These are phyloP conservation scores for Eucalyptus melliodora DNA, from an alignment of 345 rosid species.

Conservation along the genomic window DNA sequence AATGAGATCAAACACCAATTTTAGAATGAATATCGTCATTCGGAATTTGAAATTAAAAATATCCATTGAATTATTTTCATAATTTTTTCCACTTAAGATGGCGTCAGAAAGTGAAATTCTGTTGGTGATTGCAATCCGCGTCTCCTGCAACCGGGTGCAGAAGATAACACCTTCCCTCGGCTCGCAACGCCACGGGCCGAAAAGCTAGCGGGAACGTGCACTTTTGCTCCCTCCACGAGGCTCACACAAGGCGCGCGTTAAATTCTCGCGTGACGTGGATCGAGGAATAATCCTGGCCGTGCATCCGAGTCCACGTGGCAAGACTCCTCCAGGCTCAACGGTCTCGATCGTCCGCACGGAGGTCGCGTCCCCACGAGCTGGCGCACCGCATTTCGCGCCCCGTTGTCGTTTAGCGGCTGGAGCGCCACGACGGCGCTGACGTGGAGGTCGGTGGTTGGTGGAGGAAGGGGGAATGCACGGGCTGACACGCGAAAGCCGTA, in stretches of 20 bases:
- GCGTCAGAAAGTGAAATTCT: not conserved
- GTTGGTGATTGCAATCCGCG: not conserved
- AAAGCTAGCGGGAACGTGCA: not conserved
- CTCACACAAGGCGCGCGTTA: not conserved
- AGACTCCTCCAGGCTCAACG: not conserved
- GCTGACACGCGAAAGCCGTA: not conserved
- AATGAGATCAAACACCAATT: not conserved
- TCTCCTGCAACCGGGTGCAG: not conserved
- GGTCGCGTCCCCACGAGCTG: not conserved
- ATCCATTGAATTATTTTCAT: not conserved
- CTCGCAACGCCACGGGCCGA: not conserved
- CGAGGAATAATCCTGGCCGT: not conserved
- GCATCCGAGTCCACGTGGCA: not conserved
- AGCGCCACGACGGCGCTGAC: not conserved
- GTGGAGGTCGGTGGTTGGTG: not conserved
- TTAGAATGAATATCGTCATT: fast-evolving
- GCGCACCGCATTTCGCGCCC: not conserved
- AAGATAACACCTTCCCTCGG: not conserved
- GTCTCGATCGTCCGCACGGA: not conserved
- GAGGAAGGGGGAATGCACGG: not conserved
- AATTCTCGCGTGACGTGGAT: not conserved
- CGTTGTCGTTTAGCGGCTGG: not conserved
- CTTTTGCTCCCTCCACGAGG: not conserved
- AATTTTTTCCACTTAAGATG: not conserved
- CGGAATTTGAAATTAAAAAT: not conserved